Conservation (phyloP, 306 rosid species). For the Glycine soja region DNA sequence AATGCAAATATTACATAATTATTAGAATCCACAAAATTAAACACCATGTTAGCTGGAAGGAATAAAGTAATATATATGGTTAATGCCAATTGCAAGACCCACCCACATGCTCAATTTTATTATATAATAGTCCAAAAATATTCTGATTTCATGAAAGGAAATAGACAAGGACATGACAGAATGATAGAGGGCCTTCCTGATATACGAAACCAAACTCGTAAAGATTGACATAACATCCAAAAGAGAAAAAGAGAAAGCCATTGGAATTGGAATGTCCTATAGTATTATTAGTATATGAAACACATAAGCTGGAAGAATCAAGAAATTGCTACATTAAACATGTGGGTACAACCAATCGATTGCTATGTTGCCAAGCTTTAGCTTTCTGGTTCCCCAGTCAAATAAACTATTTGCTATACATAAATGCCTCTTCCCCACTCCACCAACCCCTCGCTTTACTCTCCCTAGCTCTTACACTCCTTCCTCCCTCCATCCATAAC, state of each 20-base stretch:
- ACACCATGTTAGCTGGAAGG: too few species aligned
- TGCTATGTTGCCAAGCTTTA: slow-evolving; percentile 40
- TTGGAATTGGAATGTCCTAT: slow-evolving; percentile 19
- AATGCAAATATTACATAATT: too few species aligned
- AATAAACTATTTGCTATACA: slow-evolving; percentile 37
- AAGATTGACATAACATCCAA: slow-evolving; percentile 3
- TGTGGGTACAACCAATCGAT: slow-evolving; percentile 44
- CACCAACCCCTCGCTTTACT: slow-evolving; percentile 43
- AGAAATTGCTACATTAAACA: slow-evolving; percentile 5
- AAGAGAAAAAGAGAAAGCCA: slow-evolving; percentile 28
- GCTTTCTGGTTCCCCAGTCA: slow-evolving; percentile 51
- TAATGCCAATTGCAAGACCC: slow-evolving; percentile 42
- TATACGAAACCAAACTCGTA: not conserved
- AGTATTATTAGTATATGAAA: not conserved
- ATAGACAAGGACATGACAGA: slow-evolving; percentile 46
- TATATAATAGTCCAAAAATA: not conserved
- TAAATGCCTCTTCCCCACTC: slow-evolving; percentile 46
- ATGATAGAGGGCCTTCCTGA: slow-evolving; percentile 33
- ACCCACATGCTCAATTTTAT: slow-evolving; percentile 42
- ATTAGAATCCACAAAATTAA: too few species aligned
- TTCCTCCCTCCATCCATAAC: slow-evolving; percentile 15
- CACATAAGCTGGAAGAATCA: slow-evolving; percentile 1
- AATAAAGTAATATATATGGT: slow-evolving; percentile 34
- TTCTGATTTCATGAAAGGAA: slow-evolving; percentile 15
- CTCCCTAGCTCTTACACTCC: too few species aligned